Conservation (phyloP, 768 basidiomycete species). For the Daedaleopsis sinensis region DNA sequence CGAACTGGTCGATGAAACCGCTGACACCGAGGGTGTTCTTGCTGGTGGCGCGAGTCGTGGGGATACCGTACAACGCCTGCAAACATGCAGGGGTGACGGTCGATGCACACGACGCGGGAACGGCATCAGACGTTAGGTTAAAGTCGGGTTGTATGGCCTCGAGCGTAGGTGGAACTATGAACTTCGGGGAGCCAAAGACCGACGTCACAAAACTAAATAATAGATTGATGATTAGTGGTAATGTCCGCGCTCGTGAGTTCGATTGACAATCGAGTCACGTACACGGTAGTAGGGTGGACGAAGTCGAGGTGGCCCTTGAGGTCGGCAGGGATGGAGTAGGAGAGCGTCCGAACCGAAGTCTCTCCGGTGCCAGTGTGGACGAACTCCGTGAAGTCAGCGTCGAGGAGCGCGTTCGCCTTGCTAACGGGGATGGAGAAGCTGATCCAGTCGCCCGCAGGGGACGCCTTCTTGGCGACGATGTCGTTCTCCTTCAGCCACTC, state of each 20-base stretch:
- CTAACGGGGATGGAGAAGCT: slow-evolving; percentile 34
- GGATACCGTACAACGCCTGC: slow-evolving; percentile 40
- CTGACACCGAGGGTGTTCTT: slow-evolving; percentile 35
- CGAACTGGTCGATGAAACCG: slow-evolving; percentile 36
- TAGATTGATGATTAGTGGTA: slow-evolving; percentile 28
- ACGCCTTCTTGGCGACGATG: slow-evolving; percentile 25
- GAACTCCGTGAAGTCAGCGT: slow-evolving; percentile 39
- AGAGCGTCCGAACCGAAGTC: slow-evolving; percentile 37
- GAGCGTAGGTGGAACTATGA: slow-evolving; percentile 23
- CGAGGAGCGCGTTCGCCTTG: slow-evolving; percentile 39
- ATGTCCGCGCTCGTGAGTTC: not conserved
- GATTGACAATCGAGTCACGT: not conserved
- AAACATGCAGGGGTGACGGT: slow-evolving; percentile 34
- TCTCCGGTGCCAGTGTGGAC: slow-evolving; percentile 33
- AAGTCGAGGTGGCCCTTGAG: slow-evolving; percentile 34
- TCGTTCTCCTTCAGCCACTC: slow-evolving; percentile 32
- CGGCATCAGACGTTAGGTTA: slow-evolving; percentile 29
- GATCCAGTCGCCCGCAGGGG: slow-evolving; percentile 41
- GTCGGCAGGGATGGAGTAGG: slow-evolving; percentile 39
- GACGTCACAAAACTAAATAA: slow-evolving; percentile 43
- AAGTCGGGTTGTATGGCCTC: not conserved
- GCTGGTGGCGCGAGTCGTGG: slow-evolving; percentile 34
- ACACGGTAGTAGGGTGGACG: slow-evolving; percentile 36
- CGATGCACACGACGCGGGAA: slow-evolving; percentile 29
- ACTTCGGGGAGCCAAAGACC: slow-evolving; percentile 3